Evolutionary conservation across 2,329 filamentous ascomycete species (phyloP).

Genomic region (Exophiala spinifera): DNA sequence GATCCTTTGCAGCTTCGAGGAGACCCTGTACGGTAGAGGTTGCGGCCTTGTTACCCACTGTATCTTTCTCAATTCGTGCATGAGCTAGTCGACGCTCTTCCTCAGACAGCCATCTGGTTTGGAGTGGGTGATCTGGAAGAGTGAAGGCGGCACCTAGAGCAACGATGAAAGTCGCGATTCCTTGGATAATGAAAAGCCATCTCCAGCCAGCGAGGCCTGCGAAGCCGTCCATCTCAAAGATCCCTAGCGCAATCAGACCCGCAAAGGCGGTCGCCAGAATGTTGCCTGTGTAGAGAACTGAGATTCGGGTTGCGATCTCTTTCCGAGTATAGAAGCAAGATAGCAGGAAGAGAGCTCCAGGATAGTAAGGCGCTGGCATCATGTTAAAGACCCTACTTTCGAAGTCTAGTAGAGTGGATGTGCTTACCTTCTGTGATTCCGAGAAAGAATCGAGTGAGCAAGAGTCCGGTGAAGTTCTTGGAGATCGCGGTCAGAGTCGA

Average conservation of each 20-base stretch:
- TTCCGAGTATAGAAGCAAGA: conserved; percentile 53
- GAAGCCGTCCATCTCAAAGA: conserved; percentile 58
- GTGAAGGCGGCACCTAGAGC: conserved; percentile 41
- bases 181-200: conserved; percentile 60
- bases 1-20: conserved; percentile 27
- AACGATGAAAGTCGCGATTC: conserved; percentile 45
- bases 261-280: conserved; percentile 61
- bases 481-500: conserved; percentile 34
- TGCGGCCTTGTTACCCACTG: background rate
- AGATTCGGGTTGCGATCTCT: conserved; percentile 53
- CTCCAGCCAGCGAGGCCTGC: conserved; percentile 57
- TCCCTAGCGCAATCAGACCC: conserved; percentile 58
- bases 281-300: conserved; percentile 59
- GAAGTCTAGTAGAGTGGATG: too few relatives aligned
- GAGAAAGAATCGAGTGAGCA: conserved; percentile 43
- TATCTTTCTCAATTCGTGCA: conserved; percentile 30
- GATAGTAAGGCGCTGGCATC: conserved; percentile 57
- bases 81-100: conserved; percentile 43
- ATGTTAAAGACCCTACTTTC: too few relatives aligned
- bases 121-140: conserved; percentile 43
- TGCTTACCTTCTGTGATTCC: conserved; percentile 52
- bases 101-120: conserved; percentile 32
- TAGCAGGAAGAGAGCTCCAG: conserved; percentile 62
- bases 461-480: conserved; percentile 41
- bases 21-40: conserved; percentile 1